Evolutionary conservation across 1,284 basidiomycete genomes (phyloP), one percentile per base, ranked within the genome.

Genomic region (Erythrobasidium hasegawianum): DNA sequence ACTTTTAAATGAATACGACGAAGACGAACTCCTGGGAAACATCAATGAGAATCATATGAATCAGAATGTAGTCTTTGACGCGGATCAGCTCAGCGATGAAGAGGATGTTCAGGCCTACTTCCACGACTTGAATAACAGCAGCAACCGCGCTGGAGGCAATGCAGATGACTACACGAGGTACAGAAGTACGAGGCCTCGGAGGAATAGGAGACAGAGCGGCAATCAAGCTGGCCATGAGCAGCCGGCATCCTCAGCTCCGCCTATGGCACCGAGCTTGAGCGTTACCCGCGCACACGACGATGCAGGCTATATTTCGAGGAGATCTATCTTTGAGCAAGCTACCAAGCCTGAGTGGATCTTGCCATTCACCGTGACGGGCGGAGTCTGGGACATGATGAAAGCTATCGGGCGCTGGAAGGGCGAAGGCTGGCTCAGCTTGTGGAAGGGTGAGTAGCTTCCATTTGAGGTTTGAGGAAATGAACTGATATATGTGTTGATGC

Each of bases 311-410:
- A 81, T 89, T 69, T 79, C 86, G 41, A 83, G 87, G 53, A 82
- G 83, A 53, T 86, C 84, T 58, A 80, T 87, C 5, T 78, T 85
- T 62, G 87, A 89, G 69, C 85, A 87, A 67, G 84, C 83, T 24
- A 86, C 86, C 1, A 83, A 86, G 33, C 89, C 89, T 43, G 88
- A 90, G 71, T 91, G 88, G 75, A 83, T 91, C 54, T 87, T 95
- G 71, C 89, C 92, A 2, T 84, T 90, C n/a, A 89, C 89, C 41
- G 87, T 85, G 62, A 85, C 86, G 11, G 84, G 89, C 70, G 91
- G 92, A 26, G 89, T 94, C 1, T 96, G 89, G 91, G 88, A 87
- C 33, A 97, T 97, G 94, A 94, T 97, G 74, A 89, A 90, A 73
- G 86, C 87, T 26, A 80, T 97, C 40, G 85, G 85, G 1, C 81